These are phyloP conservation scores for Kitagawia praeruptora DNA, from an alignment of 129 eudicot genomes.

Conservation along the genomic window DNA sequence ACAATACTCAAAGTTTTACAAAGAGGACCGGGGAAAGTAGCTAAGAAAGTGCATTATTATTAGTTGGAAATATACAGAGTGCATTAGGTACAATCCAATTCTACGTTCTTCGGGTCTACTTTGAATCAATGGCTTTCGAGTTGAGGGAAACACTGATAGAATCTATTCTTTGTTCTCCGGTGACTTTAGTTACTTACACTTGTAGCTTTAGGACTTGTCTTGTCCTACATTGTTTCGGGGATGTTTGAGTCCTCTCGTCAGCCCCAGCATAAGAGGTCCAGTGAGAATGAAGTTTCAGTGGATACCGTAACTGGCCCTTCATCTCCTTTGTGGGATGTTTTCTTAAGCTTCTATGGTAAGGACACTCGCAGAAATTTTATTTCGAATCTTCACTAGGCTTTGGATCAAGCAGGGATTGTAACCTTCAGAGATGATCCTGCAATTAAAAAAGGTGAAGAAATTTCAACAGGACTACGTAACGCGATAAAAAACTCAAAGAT, in stretches of 20 bases:
- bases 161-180: not conserved
- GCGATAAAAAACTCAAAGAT: not conserved
- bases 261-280: not conserved
- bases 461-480: not conserved
- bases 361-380: not conserved
- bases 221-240: not conserved
- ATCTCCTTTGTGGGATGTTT: not conserved
- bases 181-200: not conserved
- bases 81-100: too few species aligned
- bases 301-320: too few species aligned
- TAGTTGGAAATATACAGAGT: too few species aligned
- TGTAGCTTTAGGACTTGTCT: not conserved
- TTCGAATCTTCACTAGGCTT: not conserved
- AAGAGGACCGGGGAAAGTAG: too few species aligned
- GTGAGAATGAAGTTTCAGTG: not conserved
- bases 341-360: not conserved
- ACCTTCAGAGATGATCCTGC: not conserved
- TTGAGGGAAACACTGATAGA: not conserved
- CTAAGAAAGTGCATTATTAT: too few species aligned
- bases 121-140: not conserved
- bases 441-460: not conserved
- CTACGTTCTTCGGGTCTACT: too few species aligned
- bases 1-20: too few species aligned
- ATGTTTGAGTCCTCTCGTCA: not conserved
- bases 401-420: not conserved